Conservation (phyloP, 2,329 filamentous ascomycete species). For the Fusarium protoensiforme region DNA sequence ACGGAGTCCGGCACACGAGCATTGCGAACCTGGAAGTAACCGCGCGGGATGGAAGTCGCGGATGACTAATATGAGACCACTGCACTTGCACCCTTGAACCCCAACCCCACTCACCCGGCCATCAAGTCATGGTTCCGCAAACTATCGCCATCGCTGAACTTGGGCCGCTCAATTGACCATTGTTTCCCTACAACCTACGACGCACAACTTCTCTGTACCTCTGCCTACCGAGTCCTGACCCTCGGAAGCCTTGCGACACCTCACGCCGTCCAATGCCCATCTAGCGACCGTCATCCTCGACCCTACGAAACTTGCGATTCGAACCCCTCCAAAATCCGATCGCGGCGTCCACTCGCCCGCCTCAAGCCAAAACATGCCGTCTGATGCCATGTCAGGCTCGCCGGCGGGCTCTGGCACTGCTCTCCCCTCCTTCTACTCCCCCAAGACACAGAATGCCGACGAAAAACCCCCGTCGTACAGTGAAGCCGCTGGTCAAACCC, state of each 20-base stretch:
- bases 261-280: slow-evolving; percentile 23
- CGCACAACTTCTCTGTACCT: slow-evolving; percentile 13
- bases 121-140: slow-evolving; percentile 41
- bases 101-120: slow-evolving; percentile 37
- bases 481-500: slow-evolving; percentile 24
- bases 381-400: slow-evolving; percentile 43
- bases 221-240: not conserved
- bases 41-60: slow-evolving; percentile 27
- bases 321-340: slow-evolving; percentile 36
- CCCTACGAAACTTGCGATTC: slow-evolving; percentile 24
- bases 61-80: slow-evolving; percentile 39
- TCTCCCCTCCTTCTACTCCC: slow-evolving; percentile 61
- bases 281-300: slow-evolving; percentile 15
- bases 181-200: slow-evolving; percentile 11
- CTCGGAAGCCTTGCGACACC: not conserved
- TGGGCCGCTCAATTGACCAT: slow-evolving; percentile 23
- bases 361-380: slow-evolving; percentile 41
- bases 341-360: slow-evolving; percentile 35
- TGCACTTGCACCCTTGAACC: slow-evolving; percentile 31
- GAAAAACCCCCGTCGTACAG: slow-evolving; percentile 21
- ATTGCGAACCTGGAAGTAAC: slow-evolving; percentile 4
- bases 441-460: slow-evolving; percentile 48
- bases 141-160: slow-evolving; percentile 38
- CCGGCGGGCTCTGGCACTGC: slow-evolving; percentile 48
- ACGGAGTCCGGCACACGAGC: slow-evolving; percentile 9